A percentile compares a stretch with the other conserved stretches of the same genome.
Evolutionary conservation across 371 early-diverging fungal genomes (phyloP).

Genomic region (Mucor irregularis): DNA sequence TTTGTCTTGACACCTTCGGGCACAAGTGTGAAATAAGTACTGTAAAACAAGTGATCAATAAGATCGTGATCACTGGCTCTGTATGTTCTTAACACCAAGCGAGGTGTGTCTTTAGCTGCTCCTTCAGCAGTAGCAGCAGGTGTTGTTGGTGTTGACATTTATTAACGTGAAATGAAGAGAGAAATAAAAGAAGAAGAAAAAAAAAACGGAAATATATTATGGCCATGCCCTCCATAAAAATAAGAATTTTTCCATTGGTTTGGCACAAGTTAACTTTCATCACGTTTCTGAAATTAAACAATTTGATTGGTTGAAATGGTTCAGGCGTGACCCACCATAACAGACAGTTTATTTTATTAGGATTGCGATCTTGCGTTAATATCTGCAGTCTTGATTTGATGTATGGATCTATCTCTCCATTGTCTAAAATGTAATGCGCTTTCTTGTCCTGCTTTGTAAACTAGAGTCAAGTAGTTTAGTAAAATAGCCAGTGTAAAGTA

Average conservation of each 20-base stretch:
- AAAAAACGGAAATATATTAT: neutral
- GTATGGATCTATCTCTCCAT: conserved; percentile 31
- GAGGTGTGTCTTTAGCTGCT: conserved; percentile 12
- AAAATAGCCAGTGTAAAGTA: neutral
- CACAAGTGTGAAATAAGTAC: conserved; percentile 40
- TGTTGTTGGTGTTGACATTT: neutral
- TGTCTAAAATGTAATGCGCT: conserved; percentile 28
- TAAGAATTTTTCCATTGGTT: neutral
- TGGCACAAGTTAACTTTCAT: neutral
- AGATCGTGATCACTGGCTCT: conserved; percentile 30
- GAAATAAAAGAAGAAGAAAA: neutral
- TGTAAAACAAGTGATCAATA: conserved; percentile 34
- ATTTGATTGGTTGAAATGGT: conserved; percentile 1
- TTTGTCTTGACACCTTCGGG: conserved; percentile 48
- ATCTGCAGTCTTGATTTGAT: conserved; percentile 20
- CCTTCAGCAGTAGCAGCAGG: neutral
- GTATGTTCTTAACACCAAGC: conserved; percentile 39
- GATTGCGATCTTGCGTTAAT: conserved; percentile 2
- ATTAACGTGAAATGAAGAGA: neutral
- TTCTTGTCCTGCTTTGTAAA: conserved; percentile 42
- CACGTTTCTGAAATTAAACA: conserved; percentile 1
- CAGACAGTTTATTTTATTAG: neutral
- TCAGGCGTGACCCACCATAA: neutral
- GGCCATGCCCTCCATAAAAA: neutral
- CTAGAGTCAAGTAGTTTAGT: conserved; percentile 8